Percentiles rank a stretch among this genome's conserved stretches.
phyloP scores from a whole-genome alignment of 148 eudicot species.

The Heliosperma pusillum region DNA sequence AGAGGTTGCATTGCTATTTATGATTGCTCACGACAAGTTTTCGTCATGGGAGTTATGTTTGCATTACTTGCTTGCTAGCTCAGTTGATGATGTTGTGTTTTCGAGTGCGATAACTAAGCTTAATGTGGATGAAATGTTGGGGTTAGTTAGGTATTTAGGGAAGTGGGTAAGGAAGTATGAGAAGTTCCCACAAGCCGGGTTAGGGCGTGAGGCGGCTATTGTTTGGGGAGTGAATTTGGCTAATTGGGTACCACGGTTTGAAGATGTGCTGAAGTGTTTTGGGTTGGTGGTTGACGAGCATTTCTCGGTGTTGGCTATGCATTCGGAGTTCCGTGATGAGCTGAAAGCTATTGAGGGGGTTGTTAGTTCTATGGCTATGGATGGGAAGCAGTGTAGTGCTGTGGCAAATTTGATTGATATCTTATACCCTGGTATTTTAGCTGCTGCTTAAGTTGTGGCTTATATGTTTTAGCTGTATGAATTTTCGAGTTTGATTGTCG shows the following conservation, averaged over 20 bases:
- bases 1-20: constrained; percentile 66
- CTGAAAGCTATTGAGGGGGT: constrained; percentile 49
- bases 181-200: constrained; percentile 62
- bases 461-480: neutral
- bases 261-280: constrained; percentile 47
- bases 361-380: constrained; percentile 51
- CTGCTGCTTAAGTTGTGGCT: constrained; percentile 25
- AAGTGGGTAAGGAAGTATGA: constrained; percentile 86
- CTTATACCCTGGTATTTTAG: constrained; percentile 40
- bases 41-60: constrained; percentile 56
- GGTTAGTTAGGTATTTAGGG: constrained; percentile 62
- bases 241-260: constrained; percentile 64
- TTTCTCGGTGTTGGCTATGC: constrained; percentile 76
- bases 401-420: constrained; percentile 46
- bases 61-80: constrained; percentile 57
- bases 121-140: constrained; percentile 51
- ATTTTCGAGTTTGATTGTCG: neutral
- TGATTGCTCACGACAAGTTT: constrained; percentile 75
- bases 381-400: constrained; percentile 58
- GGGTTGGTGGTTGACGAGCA: constrained; percentile 79
- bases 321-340: constrained; percentile 65
- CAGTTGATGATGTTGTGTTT: constrained; percentile 71
- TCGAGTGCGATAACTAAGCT: constrained; percentile 62
- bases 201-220: constrained; percentile 42
- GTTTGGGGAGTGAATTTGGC: constrained; percentile 46